Percentiles rank a stretch among this genome's conserved stretches.
Evolutionary conservation across 148 eudicot genomes (phyloP).

Genomic region (Spergularia bocconei): DNA sequence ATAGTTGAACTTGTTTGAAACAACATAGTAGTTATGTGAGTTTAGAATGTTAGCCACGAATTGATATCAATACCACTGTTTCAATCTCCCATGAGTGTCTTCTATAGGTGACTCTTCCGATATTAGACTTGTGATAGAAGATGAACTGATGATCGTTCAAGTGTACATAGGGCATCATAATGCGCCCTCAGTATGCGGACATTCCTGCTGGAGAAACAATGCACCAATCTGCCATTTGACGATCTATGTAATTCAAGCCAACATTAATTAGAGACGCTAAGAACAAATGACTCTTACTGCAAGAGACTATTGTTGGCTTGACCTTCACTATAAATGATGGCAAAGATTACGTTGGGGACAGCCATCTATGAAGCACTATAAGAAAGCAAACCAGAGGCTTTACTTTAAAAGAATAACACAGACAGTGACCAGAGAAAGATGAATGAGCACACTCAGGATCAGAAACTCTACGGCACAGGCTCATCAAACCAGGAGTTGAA

Average conservation of each 20-base stretch:
- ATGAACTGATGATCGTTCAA: too few species aligned
- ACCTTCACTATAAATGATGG: constrained; percentile 26
- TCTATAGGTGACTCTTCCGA: not conserved
- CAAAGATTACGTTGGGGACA: constrained; percentile 9
- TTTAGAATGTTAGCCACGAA: not conserved
- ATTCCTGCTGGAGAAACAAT: not conserved
- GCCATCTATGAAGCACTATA: not conserved
- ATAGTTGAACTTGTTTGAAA: not conserved
- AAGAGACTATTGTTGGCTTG: constrained; percentile 8
- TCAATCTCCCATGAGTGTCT: not conserved
- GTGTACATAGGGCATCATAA: too few species aligned
- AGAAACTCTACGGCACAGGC: constrained; percentile 24
- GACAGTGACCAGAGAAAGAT: constrained; percentile 18
- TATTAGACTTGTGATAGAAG: too few species aligned
- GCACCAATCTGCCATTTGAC: not conserved
- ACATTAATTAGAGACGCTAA: not conserved
- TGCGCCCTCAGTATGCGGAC: too few species aligned
- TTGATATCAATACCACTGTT: not conserved
- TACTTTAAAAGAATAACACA: constrained; percentile 26
- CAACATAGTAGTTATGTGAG: too few species aligned
- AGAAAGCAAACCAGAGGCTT: constrained; percentile 25
- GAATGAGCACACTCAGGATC: constrained; percentile 27
- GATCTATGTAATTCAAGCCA: not conserved
- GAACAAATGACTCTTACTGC: not conserved
- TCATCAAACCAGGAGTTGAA: constrained; percentile 15